Conservation (phyloP, 345 rosid species). For the Conringia planisiliqua region DNA sequence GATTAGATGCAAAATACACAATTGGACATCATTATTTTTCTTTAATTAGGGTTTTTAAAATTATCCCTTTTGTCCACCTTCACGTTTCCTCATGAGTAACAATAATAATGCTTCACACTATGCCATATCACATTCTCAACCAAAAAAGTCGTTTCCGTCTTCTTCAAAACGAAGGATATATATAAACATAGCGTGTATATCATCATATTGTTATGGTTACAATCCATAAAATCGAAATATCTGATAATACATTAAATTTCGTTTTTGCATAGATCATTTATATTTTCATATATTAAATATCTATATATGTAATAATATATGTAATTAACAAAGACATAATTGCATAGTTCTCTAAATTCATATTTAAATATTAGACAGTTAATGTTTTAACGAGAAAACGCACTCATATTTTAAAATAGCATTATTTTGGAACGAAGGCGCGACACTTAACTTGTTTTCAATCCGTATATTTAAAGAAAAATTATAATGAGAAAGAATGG, state of each 20-base stretch:
- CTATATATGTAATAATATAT: no score
- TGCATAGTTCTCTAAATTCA: no score
- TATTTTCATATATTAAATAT: no score
- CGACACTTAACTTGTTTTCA: background rate
- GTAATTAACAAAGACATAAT: no score
- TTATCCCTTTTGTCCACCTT: constrained; percentile 28
- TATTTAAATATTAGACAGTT: background rate
- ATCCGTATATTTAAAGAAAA: background rate
- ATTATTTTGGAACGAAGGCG: background rate
- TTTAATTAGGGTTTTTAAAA: constrained; percentile 10
- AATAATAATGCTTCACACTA: constrained; percentile 36
- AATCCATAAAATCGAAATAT: background rate
- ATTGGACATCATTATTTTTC: constrained; percentile 27
- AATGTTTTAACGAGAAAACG: background rate
- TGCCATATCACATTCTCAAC: constrained; percentile 27
- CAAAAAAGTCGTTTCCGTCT: constrained; percentile 24
- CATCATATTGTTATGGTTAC: background rate
- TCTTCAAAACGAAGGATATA: constrained; percentile 31
- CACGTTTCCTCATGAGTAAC: constrained; percentile 38
- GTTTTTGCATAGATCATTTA: background rate
- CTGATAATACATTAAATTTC: background rate
- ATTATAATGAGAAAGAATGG: background rate
- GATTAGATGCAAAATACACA: constrained; percentile 29
- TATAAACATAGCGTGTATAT: constrained; percentile 8
- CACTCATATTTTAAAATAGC: background rate